Percentiles rank a stretch among this genome's conserved stretches.
Conservation (phyloP, 257 asterid genomes). For the Jaltomata sinuosa region DNA sequence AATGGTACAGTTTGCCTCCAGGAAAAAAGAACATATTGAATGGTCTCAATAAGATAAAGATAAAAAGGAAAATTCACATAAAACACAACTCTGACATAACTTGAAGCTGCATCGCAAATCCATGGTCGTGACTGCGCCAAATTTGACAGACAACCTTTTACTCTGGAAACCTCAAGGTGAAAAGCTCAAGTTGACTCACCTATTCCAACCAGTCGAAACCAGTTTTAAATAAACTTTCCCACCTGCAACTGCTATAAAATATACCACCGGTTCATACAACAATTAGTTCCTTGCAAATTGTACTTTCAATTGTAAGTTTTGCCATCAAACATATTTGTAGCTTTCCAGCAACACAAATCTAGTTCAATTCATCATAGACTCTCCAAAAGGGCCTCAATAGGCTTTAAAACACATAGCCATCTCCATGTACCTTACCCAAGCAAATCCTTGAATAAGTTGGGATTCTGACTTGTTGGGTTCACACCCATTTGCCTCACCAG, state of each 20-base stretch:
- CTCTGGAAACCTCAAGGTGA: not conserved
- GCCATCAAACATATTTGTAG: not conserved
- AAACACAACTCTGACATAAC: not conserved
- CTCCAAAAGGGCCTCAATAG: not conserved
- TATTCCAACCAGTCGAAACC: not conserved
- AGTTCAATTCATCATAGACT: not conserved
- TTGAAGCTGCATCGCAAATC: not conserved
- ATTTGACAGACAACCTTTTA: not conserved
- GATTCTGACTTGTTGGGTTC: slow-evolving; percentile 79
- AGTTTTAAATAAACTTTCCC: not conserved
- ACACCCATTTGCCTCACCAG: slow-evolving; percentile 92
- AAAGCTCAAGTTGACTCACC: not conserved
- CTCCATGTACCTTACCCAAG: slow-evolving; percentile 41
- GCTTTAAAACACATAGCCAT: not conserved
- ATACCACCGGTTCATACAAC: not conserved
- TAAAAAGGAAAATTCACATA: not conserved
- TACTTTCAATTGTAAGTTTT: not conserved
- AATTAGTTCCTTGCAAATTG: not conserved
- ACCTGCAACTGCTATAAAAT: not conserved
- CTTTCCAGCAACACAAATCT: not conserved
- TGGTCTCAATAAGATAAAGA: not conserved
- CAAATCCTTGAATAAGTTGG: slow-evolving; percentile 76
- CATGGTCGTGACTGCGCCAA: not conserved
- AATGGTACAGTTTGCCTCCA: not conserved
- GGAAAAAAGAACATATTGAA: not conserved